Evolutionary conservation across 768 basidiomycete genomes (phyloP).

Genomic region (Suillus americanus): DNA sequence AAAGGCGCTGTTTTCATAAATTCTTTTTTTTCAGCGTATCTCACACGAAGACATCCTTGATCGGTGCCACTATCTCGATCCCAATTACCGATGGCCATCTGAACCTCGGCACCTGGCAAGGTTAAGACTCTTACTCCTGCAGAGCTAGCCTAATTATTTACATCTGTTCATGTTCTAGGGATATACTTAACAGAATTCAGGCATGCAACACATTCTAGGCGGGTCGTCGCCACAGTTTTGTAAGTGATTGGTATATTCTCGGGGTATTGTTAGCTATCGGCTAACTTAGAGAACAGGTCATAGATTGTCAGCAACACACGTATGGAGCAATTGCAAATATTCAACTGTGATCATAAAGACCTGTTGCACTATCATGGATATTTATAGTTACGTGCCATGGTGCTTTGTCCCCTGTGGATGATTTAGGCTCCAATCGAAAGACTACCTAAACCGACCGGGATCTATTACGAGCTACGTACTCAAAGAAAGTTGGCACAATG

Average conservation of each 20-base stretch:
- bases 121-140: constrained; percentile 34
- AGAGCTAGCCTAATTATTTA: not conserved
- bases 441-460: not conserved
- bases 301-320: not conserved
- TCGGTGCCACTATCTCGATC: constrained; percentile 79
- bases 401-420: not conserved
- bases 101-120: constrained; percentile 94
- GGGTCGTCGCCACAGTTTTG: constrained; percentile 82
- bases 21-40: constrained; percentile 56
- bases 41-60: constrained; percentile 85
- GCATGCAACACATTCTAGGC: constrained; percentile 60
- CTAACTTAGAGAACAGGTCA: not conserved
- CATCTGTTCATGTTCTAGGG: constrained; percentile 37
- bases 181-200: constrained; percentile 90
- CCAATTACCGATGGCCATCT: constrained; percentile 80
- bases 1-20: constrained; percentile 9
- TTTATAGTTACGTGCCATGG: not conserved
- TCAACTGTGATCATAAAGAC: not conserved
- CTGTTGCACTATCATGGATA: too few relatives aligned
- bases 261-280: too few relatives aligned
- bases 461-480: not conserved
- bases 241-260: constrained; percentile 32
- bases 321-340: not conserved
- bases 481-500: not conserved
- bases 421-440: not conserved